Conservation (phyloP, 495 filamentous ascomycete genomes). For the Ramalina peruviana region DNA sequence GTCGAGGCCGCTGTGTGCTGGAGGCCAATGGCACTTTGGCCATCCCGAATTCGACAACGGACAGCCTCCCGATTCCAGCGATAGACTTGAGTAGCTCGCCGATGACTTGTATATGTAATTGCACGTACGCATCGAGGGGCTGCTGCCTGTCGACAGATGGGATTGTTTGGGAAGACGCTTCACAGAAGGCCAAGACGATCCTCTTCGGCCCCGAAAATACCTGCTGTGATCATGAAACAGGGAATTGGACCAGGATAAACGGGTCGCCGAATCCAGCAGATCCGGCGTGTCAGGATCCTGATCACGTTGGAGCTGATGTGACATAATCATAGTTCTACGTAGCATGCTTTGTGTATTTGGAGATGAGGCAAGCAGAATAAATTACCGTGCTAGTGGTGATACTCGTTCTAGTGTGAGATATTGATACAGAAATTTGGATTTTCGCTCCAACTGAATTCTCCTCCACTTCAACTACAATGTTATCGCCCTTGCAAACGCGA, state of each 20-base stretch:
- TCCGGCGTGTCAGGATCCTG: not conserved
- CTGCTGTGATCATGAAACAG: constrained; percentile 1
- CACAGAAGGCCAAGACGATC: not conserved
- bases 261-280: not conserved
- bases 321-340: no score
- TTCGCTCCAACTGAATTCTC: no score
- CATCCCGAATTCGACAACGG: not conserved
- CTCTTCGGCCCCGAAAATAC: not conserved
- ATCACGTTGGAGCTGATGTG: no score
- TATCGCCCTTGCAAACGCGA: no score
- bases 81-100: not conserved
- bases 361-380: no score
- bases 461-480: no score
- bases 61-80: not conserved
- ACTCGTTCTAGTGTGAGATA: no score
- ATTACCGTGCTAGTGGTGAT: no score
- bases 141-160: not conserved
- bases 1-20: not conserved
- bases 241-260: not conserved
- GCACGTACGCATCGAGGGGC: not conserved
- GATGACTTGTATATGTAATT: not conserved
- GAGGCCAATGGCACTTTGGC: not conserved
- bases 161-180: not conserved
- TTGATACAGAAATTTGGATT: no score
- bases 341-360: no score